Conservation (phyloP, 108 stramenopile genomes). For the Cyclotella kingstonii region DNA sequence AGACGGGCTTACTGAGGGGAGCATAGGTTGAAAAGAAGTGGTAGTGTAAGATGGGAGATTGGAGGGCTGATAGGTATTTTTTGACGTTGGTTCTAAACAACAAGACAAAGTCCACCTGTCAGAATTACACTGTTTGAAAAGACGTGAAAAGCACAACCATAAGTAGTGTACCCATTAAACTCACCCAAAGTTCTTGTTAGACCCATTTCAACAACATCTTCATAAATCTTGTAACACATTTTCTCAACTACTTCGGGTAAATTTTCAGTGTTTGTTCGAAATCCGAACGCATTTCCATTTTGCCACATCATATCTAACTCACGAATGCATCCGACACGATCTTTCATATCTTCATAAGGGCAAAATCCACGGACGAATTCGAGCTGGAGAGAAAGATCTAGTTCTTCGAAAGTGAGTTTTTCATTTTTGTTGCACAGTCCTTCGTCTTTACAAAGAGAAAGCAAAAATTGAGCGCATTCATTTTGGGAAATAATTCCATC, state of each 20-base stretch:
- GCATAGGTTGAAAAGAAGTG: too few species aligned
- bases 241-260: neutral
- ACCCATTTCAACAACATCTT: conserved; percentile 16
- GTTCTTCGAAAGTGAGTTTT: conserved; percentile 14
- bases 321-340: conserved; percentile 20
- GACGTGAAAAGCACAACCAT: neutral
- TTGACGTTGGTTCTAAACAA: too few species aligned
- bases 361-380: conserved; percentile 28
- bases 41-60: too few species aligned
- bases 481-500: conserved; percentile 33
- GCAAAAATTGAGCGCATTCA: conserved; percentile 17
- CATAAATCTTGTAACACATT: conserved; percentile 19
- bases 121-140: too few species aligned
- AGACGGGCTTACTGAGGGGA: too few species aligned
- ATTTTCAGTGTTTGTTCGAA: neutral
- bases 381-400: conserved; percentile 21
- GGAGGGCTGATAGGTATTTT: too few species aligned
- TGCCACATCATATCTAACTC: conserved; percentile 26
- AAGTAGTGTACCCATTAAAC: too few species aligned
- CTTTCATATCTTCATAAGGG: conserved; percentile 2
- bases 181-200: conserved; percentile 22
- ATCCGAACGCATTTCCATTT: conserved; percentile 15
- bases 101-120: too few species aligned
- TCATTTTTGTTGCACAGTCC: conserved; percentile 4
- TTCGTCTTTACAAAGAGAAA: conserved; percentile 6